A percentile compares a stretch with the other conserved stretches of the same genome.
Evolutionary conservation across 164 flowering plant genomes (phyloP).

Genomic region (Vitis cinerea): DNA sequence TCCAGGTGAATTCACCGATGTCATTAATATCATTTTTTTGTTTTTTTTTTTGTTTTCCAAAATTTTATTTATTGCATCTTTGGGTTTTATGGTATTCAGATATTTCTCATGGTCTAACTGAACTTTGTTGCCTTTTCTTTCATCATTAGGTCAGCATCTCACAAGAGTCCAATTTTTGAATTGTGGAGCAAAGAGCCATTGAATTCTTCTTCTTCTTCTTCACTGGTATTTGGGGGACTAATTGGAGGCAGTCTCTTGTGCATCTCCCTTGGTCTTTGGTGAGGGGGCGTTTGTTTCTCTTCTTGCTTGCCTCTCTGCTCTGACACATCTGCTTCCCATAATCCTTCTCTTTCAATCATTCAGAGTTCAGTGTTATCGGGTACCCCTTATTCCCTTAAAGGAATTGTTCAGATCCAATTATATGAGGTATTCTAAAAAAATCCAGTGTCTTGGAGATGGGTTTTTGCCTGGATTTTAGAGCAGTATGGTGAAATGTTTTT

Average conservation of each 20-base stretch:
- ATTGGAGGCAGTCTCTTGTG: conserved; percentile 28
- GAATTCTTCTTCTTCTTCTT: conserved; percentile 26
- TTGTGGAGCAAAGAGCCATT: conserved; percentile 35
- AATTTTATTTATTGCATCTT: conserved; percentile 33
- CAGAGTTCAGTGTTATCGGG: conserved; percentile 13
- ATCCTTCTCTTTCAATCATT: conserved; percentile 19
- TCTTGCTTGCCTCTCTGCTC: conserved; percentile 25
- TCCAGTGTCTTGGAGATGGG: conserved; percentile 16
- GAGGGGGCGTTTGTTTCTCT: conserved; percentile 20
- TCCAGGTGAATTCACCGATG: conserved; percentile 17
- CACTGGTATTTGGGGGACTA: conserved; percentile 20
- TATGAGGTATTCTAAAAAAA: conserved; percentile 15
- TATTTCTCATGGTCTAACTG: conserved; percentile 59
- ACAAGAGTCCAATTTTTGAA: conserved; percentile 41
- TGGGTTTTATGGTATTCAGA: conserved; percentile 40
- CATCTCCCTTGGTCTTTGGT: conserved; percentile 29
- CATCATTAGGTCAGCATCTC: conserved; percentile 53
- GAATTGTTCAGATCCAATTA: conserved; percentile 26
- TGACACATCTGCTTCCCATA: conserved; percentile 31
- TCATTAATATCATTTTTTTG: conserved; percentile 15
- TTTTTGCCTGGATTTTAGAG: conserved; percentile 16
- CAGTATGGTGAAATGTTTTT: conserved; percentile 10
- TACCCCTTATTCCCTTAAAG: not conserved
- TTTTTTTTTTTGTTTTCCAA: conserved; percentile 8
- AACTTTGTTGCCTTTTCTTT: conserved; percentile 39